phyloP scores from a whole-genome alignment of 495 filamentous ascomycete species.

The Rhypophila decipiens region DNA sequence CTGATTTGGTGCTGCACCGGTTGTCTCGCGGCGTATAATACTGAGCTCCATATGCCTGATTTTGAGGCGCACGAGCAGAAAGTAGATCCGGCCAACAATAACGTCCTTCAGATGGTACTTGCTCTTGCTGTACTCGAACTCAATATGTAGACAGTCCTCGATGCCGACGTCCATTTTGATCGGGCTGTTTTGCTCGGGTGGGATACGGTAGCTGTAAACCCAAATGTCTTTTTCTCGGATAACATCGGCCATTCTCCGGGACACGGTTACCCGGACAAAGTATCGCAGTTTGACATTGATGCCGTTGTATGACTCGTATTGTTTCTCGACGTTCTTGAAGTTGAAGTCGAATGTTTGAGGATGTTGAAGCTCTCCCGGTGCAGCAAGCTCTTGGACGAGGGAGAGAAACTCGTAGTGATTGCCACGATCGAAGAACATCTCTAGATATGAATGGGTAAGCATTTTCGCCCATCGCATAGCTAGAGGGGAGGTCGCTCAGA shows the following conservation, averaged over 20 bases:
- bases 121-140: slow-evolving; percentile 98
- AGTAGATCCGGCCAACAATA: slow-evolving; percentile 98
- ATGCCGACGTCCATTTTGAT: slow-evolving; percentile 99
- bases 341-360: slow-evolving; percentile 99
- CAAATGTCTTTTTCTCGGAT: slow-evolving; percentile 99
- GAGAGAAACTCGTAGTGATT: slow-evolving; percentile 99
- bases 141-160: slow-evolving; percentile 98
- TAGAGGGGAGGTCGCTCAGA: too few species aligned
- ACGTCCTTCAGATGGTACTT: slow-evolving; percentile 99
- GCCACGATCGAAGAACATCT: slow-evolving; percentile 99
- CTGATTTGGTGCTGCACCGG: slow-evolving; percentile 97
- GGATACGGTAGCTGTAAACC: slow-evolving; percentile 98
- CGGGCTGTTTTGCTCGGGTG: slow-evolving; percentile 92
- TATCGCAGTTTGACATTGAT: slow-evolving; percentile 99
- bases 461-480: background rate
- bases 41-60: slow-evolving; percentile 99
- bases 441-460: slow-evolving; percentile 24
- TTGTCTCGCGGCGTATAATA: slow-evolving; percentile 95
- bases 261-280: slow-evolving; percentile 95
- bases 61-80: slow-evolving; percentile 94
- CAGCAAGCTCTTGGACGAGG: slow-evolving; percentile 89
- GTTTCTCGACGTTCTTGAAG: slow-evolving; percentile 99
- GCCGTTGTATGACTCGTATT: slow-evolving; percentile 99
- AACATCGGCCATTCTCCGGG: slow-evolving; percentile 93
- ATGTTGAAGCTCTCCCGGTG: slow-evolving; percentile 94